Evolutionary conservation across 1,139 yeast species (phyloP), one percentile per base, ranked within the genome.

Genomic region (Hanseniaspora gamundiae): DNA sequence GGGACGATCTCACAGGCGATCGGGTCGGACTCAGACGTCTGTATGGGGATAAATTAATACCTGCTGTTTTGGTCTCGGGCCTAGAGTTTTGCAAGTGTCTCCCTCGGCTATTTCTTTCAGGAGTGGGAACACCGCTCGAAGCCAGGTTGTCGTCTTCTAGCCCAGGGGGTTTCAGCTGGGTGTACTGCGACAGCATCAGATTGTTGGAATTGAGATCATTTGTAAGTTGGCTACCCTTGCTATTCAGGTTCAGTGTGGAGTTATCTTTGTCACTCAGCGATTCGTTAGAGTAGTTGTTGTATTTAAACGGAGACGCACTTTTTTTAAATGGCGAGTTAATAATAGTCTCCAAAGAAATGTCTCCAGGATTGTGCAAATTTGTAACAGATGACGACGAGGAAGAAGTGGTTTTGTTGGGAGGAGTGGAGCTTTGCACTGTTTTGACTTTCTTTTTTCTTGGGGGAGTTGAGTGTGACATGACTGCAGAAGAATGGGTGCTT

Each of bases 301-400:
- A 13, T 33, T 13, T 9, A 19, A 33, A 19, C 6, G 36, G 36
- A 33, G 22, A 28, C 5, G 28, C 19, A 17, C 28, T 36, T 36
- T 36, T 36, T 16, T 36, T 36, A 22, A 21, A 36, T n/a, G 39
- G 39, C 7, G 39, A 36, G 28, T 24, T 36, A n/a, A 22, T 36
- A 13, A 36, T 36, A 8, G 39, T 36, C 14, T 24, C 39, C 4
- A 36, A n/a, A 7, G 39, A 36, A 9, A 39, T 30, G 10, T 39
- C 36, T 6, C 35, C 36, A 8, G 36, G 36, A 19, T 17, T 17
- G 21, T 17, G n/a, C n/a, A n/a, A 17, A 19, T 10, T 17, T 16
- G 36, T 7, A 4, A 22, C 10, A 9, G 14, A 14, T 8, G 4
- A 8, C 17, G 35, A 30, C 3, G 17, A 28, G n/a, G 30, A 28